Conservation (phyloP, 192 early-diverging fungal species). For the Neocallimastix lanati region DNA sequence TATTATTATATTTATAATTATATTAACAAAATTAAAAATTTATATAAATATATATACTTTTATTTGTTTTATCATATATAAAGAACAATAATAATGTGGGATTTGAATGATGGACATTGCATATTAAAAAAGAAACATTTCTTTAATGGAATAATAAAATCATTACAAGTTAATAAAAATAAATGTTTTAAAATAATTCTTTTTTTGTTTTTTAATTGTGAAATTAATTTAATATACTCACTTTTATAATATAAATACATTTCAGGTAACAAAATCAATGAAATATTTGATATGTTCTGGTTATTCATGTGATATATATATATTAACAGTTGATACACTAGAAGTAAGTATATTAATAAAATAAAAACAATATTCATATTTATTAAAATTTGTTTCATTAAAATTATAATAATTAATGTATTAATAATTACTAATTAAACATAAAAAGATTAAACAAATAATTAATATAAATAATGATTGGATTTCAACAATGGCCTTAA, state of each 20-base stretch:
- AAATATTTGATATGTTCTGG: neutral
- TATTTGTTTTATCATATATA: too few species aligned
- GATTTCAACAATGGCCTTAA: neutral
- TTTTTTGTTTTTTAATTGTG: too few species aligned
- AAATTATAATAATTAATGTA: too few species aligned
- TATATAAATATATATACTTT: too few species aligned
- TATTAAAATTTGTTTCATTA: too few species aligned
- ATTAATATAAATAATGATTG: neutral
- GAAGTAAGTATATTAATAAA: neutral
- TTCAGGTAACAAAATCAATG: neutral
- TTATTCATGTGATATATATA: neutral
- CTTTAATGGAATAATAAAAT: neutral
- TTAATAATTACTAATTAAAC: too few species aligned
- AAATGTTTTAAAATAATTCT: too few species aligned
- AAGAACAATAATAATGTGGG: neutral
- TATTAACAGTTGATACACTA: neutral
- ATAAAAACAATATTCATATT: too few species aligned
- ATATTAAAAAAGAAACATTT: neutral
- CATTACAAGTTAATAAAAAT: neutral
- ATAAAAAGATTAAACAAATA: neutral
- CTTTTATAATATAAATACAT: too few species aligned
- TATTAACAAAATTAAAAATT: too few species aligned
- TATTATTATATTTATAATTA: too few species aligned
- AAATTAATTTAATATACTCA: too few species aligned
- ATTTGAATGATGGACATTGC: neutral